Conservation (phyloP, 768 basidiomycete species). For the Russula sp. region DNA sequence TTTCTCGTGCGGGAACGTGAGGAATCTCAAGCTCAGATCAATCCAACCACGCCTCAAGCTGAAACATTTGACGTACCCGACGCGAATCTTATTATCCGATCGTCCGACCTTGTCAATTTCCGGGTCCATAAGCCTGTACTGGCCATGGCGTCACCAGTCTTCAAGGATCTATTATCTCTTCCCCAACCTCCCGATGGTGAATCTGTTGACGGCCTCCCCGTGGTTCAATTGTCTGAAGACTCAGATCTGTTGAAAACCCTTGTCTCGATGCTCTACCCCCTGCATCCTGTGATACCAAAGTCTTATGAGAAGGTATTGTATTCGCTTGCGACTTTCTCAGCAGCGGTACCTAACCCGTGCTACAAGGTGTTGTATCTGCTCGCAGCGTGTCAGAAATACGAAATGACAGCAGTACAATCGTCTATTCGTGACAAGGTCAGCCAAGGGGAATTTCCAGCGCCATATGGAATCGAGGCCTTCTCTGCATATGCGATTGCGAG, state of each 20-base stretch:
- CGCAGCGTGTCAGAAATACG: slow-evolving; percentile 32
- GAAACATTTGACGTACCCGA: background rate
- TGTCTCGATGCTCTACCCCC: slow-evolving; percentile 12
- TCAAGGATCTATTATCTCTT: too few species aligned
- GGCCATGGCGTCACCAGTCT: slow-evolving; percentile 5
- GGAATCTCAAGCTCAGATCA: background rate
- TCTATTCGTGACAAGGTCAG: background rate
- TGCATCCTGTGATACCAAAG: background rate
- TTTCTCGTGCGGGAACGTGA: background rate
- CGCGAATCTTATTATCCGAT: background rate
- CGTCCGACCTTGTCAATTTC: slow-evolving; percentile 6
- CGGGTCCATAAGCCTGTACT: slow-evolving; percentile 8
- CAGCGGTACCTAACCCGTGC: too few species aligned
- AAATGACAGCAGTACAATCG: slow-evolving; percentile 23
- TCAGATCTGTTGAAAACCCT: background rate
- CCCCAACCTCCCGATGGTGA: background rate
- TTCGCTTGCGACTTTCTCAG: background rate
- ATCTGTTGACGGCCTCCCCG: slow-evolving; percentile 10
- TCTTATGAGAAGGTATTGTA: background rate
- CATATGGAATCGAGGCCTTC: background rate
- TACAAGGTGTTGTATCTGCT: slow-evolving; percentile 11
- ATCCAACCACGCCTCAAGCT: too few species aligned
- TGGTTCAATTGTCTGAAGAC: background rate
- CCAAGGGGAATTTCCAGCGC: background rate
- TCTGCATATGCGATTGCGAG: background rate